phyloP scores from a whole-genome alignment of 2,329 filamentous ascomycete species.

The Verticillium isaacii region DNA sequence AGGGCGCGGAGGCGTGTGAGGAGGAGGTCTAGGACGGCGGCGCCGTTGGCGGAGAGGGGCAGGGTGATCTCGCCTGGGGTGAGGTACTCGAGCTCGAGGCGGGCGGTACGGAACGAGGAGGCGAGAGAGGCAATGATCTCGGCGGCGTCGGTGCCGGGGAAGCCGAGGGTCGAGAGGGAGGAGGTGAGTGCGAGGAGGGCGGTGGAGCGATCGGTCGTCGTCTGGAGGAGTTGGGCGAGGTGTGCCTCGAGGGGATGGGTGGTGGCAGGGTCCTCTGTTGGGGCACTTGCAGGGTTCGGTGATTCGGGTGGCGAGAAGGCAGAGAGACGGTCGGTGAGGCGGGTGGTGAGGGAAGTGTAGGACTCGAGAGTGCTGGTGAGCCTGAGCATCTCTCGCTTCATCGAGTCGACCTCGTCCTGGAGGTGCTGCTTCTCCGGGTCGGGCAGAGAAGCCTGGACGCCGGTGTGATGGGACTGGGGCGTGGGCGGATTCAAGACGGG shows the following conservation, averaged over 20 bases:
- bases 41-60: slow-evolving; percentile 46
- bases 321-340: slow-evolving; percentile 30
- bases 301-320: slow-evolving; percentile 18
- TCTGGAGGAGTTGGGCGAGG: slow-evolving; percentile 36
- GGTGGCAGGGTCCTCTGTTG: slow-evolving; percentile 5
- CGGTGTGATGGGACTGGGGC: slow-evolving; percentile 26
- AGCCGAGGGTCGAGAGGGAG: slow-evolving; percentile 45
- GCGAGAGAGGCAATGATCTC: slow-evolving; percentile 45
- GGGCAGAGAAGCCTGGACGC: slow-evolving; percentile 33
- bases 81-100: slow-evolving; percentile 58
- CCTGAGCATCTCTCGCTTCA: slow-evolving; percentile 44
- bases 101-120: slow-evolving; percentile 48
- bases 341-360: slow-evolving; percentile 36
- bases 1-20: slow-evolving; percentile 45
- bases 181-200: slow-evolving; percentile 39
- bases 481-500: slow-evolving; percentile 1
- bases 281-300: neutral
- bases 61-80: slow-evolving; percentile 53
- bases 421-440: slow-evolving; percentile 37
- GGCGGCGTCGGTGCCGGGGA: slow-evolving; percentile 39
- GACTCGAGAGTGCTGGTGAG: slow-evolving; percentile 41
- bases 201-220: slow-evolving; percentile 43
- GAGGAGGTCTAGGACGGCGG: slow-evolving; percentile 51
- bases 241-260: slow-evolving; percentile 33
- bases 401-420: slow-evolving; percentile 41